Conservation (phyloP, 2,329 filamentous ascomycete genomes). For the Clarireedia hainanense region DNA sequence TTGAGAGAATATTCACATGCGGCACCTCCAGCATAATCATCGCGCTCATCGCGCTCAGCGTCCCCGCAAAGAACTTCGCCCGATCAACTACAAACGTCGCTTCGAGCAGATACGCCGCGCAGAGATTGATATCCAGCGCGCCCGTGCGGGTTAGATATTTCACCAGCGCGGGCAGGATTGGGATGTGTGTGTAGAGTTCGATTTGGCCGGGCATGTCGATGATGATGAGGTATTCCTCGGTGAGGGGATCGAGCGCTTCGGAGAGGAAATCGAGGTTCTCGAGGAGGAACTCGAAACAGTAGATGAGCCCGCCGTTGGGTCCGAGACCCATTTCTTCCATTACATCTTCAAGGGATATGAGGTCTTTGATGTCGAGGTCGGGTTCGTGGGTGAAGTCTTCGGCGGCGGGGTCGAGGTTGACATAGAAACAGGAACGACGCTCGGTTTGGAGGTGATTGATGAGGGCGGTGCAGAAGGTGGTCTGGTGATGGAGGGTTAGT, state of each 20-base stretch:
- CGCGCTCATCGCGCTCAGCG: slow-evolving; percentile 92
- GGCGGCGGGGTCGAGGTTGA: slow-evolving; percentile 96
- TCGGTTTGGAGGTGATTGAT: slow-evolving; percentile 89
- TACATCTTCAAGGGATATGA: slow-evolving; percentile 88
- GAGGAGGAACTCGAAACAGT: slow-evolving; percentile 93
- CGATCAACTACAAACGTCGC: slow-evolving; percentile 92
- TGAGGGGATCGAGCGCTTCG: slow-evolving; percentile 74
- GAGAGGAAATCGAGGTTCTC: slow-evolving; percentile 91
- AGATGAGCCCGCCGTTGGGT: slow-evolving; percentile 87
- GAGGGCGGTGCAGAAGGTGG: slow-evolving; percentile 88
- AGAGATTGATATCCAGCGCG: slow-evolving; percentile 80
- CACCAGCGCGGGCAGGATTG: slow-evolving; percentile 78
- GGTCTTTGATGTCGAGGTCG: slow-evolving; percentile 90
- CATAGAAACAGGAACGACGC: slow-evolving; percentile 91
- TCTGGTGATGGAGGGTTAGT: slow-evolving; percentile 38
- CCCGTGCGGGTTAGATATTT: slow-evolving; percentile 73
- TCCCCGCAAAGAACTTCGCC: slow-evolving; percentile 95
- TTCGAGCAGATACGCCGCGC: slow-evolving; percentile 89
- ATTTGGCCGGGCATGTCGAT: slow-evolving; percentile 99
- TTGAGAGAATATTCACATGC: slow-evolving; percentile 91
- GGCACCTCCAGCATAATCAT: slow-evolving; percentile 99
- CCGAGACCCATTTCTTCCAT: slow-evolving; percentile 92
- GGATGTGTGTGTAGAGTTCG: slow-evolving; percentile 95
- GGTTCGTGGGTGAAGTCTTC: slow-evolving; percentile 87
- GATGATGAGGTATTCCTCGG: slow-evolving; percentile 93